Base-by-base conservation (phyloP, 805 yeast genomes). In the Sugiyamaella mastotermitis region DNA sequence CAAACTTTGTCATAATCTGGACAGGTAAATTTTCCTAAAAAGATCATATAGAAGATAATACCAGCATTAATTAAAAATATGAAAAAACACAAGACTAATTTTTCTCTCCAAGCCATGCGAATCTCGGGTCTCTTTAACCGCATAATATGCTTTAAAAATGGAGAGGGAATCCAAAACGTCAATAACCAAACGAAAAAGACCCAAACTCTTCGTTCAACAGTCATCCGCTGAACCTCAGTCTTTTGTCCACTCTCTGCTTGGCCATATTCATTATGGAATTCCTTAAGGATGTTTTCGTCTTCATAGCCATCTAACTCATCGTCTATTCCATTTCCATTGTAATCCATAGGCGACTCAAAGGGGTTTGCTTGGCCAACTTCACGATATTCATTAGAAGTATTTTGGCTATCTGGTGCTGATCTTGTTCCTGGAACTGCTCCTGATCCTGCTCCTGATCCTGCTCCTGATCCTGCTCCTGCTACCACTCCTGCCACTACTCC, bases 91-190 rank as follows among this genome's bases (percentile, higher is more conserved):
- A 65, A 58, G 2, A 52, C 60, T 2, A 64, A 22, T 43, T 65
- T 65, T 38, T 65, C 69, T 25, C 69, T 52, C 69, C 69, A 65
- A 2, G 69, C 69, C 48, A 64, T 52, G 4, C 69, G 53, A 17
- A 65, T 64, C 20, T 65, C 68, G 3, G 56, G 52, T 7, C 69
- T 52, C 33, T 55, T 55, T 69, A 65, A 65, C 13, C 64, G 49
- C 7, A 64, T 64, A 11, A 62, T 23, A 38, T 48, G 56, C 36
- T 44, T 47, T 23, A 65, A 46, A 8, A 56, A 14, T 2, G 63
- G 61, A 18, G 61, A 54, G 1, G 69, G 69, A 26, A 65, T 62
- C 68, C 68, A 65, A 44, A 55, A 65, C 1, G 69, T 64, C 13
- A 58, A 37, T n/a, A 46, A 13, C 69, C 69, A 65, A 17, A 64